Percentiles rank a stretch among this genome's conserved stretches.
Evolutionary conservation across 169 alveolate species (phyloP).

Genomic region (Miamiensis avidus): DNA sequence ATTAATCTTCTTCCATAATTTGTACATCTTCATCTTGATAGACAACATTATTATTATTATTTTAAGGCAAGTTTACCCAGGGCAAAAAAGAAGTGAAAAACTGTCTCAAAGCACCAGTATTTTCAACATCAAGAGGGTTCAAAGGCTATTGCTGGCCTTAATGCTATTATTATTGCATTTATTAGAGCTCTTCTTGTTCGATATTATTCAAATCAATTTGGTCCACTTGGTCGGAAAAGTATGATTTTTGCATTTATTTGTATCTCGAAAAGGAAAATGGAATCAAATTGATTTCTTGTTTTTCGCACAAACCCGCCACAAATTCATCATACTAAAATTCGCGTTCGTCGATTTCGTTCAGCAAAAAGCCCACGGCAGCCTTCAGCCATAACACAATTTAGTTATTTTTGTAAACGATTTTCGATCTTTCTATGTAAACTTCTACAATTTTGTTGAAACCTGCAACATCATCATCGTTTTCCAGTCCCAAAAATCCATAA

Average conservation of each 20-base stretch:
- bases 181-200: conserved; percentile 24
- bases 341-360: conserved; percentile 19
- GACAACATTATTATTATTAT: neutral
- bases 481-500: conserved; percentile 27
- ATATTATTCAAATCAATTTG: conserved; percentile 41
- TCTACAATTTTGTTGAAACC: conserved; percentile 26
- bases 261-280: conserved; percentile 37
- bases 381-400: conserved; percentile 35
- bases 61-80: neutral
- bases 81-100: neutral
- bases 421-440: conserved; percentile 37
- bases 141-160: conserved; percentile 9
- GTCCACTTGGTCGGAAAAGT: conserved; percentile 38
- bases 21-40: neutral
- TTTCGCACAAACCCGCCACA: conserved; percentile 9
- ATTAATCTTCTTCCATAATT: neutral
- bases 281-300: conserved; percentile 17
- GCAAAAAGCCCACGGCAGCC: conserved; percentile 38
- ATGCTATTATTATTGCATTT: conserved; percentile 2
- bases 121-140: conserved; percentile 29
- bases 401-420: conserved; percentile 23
- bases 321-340: conserved; percentile 26
- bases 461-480: conserved; percentile 28
- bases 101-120: conserved; percentile 3
- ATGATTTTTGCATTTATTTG: conserved; percentile 26